Conservation (phyloP, 2,329 filamentous ascomycete genomes). For the Dactylellina cionopaga region DNA sequence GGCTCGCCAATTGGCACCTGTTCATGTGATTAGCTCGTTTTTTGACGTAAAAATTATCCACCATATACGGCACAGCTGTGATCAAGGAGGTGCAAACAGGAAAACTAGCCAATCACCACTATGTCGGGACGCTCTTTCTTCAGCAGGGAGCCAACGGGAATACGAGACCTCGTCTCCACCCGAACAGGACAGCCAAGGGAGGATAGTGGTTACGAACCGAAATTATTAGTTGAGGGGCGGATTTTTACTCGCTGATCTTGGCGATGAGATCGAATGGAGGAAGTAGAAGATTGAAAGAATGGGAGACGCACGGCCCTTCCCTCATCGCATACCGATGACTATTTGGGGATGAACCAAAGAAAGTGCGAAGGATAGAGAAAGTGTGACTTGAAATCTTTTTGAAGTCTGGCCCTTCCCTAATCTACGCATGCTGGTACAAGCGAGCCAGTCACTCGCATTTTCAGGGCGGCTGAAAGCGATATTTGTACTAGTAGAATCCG, state of each 20-base stretch:
- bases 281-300: constrained; percentile 1
- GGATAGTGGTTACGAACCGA: background rate
- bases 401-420: constrained; percentile 8
- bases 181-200: constrained; percentile 8
- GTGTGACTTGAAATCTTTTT: background rate
- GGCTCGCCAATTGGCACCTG: too few species aligned
- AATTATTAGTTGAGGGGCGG: background rate
- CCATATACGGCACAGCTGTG: constrained; percentile 19
- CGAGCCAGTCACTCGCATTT: constrained; percentile 6
- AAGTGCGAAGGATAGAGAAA: background rate
- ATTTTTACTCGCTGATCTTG: constrained; percentile 9
- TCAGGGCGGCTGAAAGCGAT: constrained; percentile 32
- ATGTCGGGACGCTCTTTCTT: constrained; percentile 13
- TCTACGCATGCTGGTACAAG: constrained; percentile 3
- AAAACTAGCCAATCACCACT: constrained; percentile 29
- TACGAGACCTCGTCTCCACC: constrained; percentile 44
- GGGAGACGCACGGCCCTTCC: constrained; percentile 39
- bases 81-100: background rate
- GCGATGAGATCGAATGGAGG: constrained; percentile 20
- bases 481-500: constrained; percentile 32
- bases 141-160: constrained; percentile 37
- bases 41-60: constrained; percentile 21
- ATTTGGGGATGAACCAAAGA: background rate
- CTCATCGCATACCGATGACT: constrained; percentile 18
- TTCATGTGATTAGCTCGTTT: constrained; percentile 13